These are phyloP conservation scores for Lagenaria siceraria DNA, from an alignment of 306 rosid genomes.

Conservation along the genomic window DNA sequence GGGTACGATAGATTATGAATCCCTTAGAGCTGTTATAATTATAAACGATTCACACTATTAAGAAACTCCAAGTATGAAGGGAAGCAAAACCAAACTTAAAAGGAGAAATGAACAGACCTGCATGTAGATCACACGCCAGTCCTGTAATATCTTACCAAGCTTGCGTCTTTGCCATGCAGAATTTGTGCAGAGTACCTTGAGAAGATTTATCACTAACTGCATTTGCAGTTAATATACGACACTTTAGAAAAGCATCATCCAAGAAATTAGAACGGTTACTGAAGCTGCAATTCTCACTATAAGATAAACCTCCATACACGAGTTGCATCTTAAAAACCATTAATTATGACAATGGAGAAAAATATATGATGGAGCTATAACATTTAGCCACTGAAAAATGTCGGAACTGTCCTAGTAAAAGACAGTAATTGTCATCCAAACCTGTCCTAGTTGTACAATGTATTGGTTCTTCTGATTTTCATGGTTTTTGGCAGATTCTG, in stretches of 20 bases:
- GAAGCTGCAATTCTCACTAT: background rate
- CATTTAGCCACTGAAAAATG: background rate
- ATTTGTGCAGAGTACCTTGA: conserved; percentile 82
- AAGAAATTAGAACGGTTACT: background rate
- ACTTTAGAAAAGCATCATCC: conserved; percentile 17
- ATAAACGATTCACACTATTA: background rate
- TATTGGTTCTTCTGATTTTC: conserved; percentile 62
- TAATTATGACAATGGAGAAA: background rate
- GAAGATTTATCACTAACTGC: conserved; percentile 75
- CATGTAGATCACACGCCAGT: conserved; percentile 74
- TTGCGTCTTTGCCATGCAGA: conserved; percentile 98
- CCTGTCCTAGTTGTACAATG: conserved; percentile 80
- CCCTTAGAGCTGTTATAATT: background rate
- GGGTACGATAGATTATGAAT: background rate
- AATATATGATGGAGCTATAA: background rate
- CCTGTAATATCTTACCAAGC: conserved; percentile 91
- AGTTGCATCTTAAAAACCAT: conserved; percentile 1
- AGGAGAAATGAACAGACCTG: conserved; percentile 47
- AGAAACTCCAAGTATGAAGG: background rate
- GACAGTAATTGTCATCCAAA: conserved; percentile 13
- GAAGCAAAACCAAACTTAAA: background rate
- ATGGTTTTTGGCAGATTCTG: conserved; percentile 55
- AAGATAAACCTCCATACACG: background rate
- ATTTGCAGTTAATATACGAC: conserved; percentile 4
- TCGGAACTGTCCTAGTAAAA: background rate